Percentiles rank a stretch among this genome's conserved stretches.
Evolutionary conservation across 345 rosid genomes (phyloP).

Genomic region (Eucalyptus sp.): DNA sequence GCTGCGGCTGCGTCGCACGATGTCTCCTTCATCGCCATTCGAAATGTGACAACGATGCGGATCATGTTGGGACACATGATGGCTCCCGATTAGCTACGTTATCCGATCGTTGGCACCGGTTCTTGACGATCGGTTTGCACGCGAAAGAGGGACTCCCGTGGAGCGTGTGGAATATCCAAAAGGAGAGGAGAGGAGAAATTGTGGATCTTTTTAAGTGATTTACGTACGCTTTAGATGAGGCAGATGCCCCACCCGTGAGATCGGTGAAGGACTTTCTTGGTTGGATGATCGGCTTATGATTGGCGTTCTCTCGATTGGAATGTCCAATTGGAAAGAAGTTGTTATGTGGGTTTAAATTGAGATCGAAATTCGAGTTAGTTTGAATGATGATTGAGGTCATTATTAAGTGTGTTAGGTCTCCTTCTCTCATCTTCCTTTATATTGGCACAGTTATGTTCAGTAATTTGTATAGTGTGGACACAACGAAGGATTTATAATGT

Average conservation of each 20-base stretch:
- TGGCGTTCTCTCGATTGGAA: neutral
- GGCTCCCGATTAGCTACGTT: neutral
- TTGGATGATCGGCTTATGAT: neutral
- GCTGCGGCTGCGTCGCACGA: neutral
- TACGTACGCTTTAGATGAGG: neutral
- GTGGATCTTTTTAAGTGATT: neutral
- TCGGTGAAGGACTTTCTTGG: neutral
- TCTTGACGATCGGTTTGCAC: neutral
- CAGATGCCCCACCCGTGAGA: neutral
- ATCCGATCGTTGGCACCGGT: neutral
- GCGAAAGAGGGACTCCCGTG: neutral
- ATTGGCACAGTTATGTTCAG: accelerated
- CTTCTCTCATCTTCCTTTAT: accelerated
- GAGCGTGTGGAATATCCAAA: neutral
- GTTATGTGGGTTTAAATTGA: neutral
- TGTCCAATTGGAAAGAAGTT: neutral
- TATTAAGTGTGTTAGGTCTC: accelerated
- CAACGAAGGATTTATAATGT: neutral
- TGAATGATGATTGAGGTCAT: neutral
- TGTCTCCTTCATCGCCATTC: neutral
- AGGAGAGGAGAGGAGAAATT: neutral
- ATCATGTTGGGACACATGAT: neutral
- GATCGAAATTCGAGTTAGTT: neutral
- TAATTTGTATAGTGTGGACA: neutral
- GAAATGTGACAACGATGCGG: neutral